phyloP scores from a whole-genome alignment of 1,284 basidiomycete species.

The Phellopilus nigrolimitatus region DNA sequence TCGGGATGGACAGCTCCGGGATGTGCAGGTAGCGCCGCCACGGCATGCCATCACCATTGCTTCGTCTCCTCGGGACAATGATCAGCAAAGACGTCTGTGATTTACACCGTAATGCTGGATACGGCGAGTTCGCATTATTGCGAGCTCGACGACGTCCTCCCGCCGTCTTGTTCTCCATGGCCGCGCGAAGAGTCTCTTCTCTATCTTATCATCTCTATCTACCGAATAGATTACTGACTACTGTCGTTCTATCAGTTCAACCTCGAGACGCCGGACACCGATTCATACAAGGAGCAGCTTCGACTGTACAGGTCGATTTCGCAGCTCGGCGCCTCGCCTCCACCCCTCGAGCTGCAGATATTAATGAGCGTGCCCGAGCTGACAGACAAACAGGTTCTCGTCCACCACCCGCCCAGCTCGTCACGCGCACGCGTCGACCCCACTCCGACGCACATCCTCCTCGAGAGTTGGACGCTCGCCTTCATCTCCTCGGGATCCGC shows the following conservation, averaged over 20 bases:
- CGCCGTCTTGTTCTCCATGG: too few species aligned
- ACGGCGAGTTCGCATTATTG: too few species aligned
- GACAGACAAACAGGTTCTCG: conserved; percentile 63
- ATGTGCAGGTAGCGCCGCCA: too few species aligned
- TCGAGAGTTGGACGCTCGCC: conserved; percentile 66
- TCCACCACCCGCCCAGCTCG: conserved; percentile 52
- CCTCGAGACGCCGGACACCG: conserved; percentile 66
- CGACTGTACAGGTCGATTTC: conserved; percentile 60
- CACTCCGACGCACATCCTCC: conserved; percentile 58
- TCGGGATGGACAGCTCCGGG: too few species aligned
- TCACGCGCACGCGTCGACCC: conserved; percentile 62
- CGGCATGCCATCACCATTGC: too few species aligned
- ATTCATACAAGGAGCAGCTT: conserved; percentile 58
- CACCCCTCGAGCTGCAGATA: conserved; percentile 62
- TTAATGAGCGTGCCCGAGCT: conserved; percentile 64
- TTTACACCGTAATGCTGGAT: too few species aligned
- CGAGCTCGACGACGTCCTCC: too few species aligned
- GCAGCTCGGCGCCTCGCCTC: conserved; percentile 33
- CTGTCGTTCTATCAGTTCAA: conserved; percentile 57
- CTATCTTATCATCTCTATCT: too few species aligned
- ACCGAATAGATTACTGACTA: too few species aligned
- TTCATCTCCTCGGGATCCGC: conserved; percentile 36
- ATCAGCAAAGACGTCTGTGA: too few species aligned
- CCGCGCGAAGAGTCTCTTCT: too few species aligned
- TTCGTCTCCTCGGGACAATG: too few species aligned